Base-by-base conservation (phyloP, 768 basidiomycete species). In the Melanogaster broomeanus region DNA sequence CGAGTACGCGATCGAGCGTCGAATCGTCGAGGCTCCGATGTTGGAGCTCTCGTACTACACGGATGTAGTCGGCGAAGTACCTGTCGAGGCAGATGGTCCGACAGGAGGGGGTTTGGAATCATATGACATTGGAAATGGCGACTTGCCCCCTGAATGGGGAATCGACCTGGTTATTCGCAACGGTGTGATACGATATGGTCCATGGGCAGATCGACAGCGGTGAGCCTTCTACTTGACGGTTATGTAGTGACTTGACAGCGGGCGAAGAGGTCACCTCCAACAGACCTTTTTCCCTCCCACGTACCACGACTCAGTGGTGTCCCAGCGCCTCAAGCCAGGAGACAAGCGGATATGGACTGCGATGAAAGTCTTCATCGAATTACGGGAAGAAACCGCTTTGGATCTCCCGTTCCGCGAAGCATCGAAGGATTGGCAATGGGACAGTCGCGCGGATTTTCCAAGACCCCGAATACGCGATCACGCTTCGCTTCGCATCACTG, bases 371-470 rank as follows among this genome's bases (percentile, higher is more conserved):
- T 90, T 91, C 58, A 67, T 97, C 21, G 89, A 93, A 66, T 74
- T 98, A 38, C 78, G 84, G 9, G 87, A 89, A 44, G 80, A 85
- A 22, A 90, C 91, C 0, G 83, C 80, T 0, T 62, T 98, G 10
- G 80, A 90, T 37, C 74, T 97, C n/a, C 96, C 96, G 3, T 95
- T 95, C 51, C 83, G 93, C 10, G 96, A 98, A 69, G 69, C 84
- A 1, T 97, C 93, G 0, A 98, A 98, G 88, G 89, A 98, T 67
- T 98, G 96, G 96, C 83, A 87, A 65, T 98, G 88, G 87, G 96
- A 98, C 65, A 85, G 83, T 28, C 60, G 74, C 28, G 62, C 64
- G 6, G 72, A 78, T 18, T 58, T 77, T 16, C 79, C 78, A 1
- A 77, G 79, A 49, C 77, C 76, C 27, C 77, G 77, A 47, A 77